Percentiles rank a stretch among this genome's conserved stretches.
Conservation (phyloP, 805 yeast genomes). For the Candida endomychidarum region DNA sequence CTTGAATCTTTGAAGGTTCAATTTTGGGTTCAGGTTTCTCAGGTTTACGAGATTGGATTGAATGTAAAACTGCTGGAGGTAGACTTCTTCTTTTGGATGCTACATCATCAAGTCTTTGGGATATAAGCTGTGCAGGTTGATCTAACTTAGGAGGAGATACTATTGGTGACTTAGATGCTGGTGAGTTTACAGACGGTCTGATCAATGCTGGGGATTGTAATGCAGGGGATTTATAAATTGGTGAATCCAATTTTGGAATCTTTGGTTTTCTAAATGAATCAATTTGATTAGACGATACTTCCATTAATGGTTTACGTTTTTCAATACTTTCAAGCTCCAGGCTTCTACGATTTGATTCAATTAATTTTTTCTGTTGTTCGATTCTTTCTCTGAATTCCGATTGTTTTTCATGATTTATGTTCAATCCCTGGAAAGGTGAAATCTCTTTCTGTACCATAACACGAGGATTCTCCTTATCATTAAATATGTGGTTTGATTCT, state of each 20-base stretch:
- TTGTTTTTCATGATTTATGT: conserved; percentile 20
- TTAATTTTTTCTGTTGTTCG: conserved; percentile 24
- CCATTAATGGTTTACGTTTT: conserved; percentile 19
- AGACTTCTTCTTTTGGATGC: conserved; percentile 2
- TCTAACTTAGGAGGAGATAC: not conserved
- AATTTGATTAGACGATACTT: conserved; percentile 15
- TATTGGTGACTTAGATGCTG: not conserved
- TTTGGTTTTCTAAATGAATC: conserved; percentile 38
- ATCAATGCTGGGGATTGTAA: not conserved
- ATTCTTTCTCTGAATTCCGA: conserved; percentile 24
- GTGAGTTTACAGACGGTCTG: not conserved
- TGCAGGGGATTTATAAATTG: conserved; percentile 4
- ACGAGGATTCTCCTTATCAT: conserved; percentile 3
- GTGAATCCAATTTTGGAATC: conserved; percentile 20
- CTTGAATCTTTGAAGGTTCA: not conserved
- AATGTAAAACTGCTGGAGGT: conserved; percentile 16
- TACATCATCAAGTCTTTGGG: not conserved
- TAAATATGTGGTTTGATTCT: not conserved
- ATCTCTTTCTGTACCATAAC: not conserved
- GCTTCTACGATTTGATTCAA: conserved; percentile 15
- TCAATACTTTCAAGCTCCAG: not conserved
- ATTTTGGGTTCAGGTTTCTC: conserved; percentile 1
- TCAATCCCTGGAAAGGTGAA: not conserved
- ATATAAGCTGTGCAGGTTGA: not conserved
- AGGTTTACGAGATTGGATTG: conserved; percentile 14